Conservation (phyloP, 192 early-diverging fungal genomes). For the Lobosporangium transversale region DNA sequence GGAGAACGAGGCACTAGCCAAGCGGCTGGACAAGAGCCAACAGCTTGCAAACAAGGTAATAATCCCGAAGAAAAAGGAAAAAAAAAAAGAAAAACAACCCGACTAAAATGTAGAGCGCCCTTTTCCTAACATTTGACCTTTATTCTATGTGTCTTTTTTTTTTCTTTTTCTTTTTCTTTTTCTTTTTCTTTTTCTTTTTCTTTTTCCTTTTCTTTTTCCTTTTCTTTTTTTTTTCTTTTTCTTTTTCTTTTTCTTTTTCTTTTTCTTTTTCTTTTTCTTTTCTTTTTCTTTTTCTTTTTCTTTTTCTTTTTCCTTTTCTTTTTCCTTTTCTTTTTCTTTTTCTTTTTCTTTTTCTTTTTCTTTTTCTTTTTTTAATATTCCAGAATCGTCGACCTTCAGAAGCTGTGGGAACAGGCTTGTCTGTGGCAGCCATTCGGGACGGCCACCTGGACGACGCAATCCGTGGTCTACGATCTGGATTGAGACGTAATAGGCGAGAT, state of each 20-base stretch:
- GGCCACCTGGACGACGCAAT: constrained; percentile 56
- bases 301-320: not conserved
- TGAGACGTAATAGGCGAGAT: constrained; percentile 36
- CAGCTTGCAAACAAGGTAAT: constrained; percentile 13
- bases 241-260: no score
- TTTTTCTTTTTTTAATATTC: not conserved
- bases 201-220: no score
- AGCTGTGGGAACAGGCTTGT: constrained; percentile 7
- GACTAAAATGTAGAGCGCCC: no score
- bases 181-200: no score
- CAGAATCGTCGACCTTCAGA: constrained; percentile 33
- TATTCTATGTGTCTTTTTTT: no score
- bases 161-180: no score
- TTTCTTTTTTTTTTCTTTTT: no score
- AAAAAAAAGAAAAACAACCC: not conserved
- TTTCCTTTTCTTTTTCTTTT: not conserved
- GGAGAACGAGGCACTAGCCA: constrained; percentile 52
- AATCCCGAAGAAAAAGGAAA: constrained; percentile 15
- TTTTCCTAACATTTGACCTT: no score
- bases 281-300: no score
- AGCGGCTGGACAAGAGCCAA: constrained; percentile 32
- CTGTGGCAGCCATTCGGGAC: constrained; percentile 36
- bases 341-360: not conserved
- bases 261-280: no score
- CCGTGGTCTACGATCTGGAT: constrained; percentile 40